A percentile compares a stretch with the other conserved stretches of the same genome.
Evolutionary conservation across 805 yeast genomes (phyloP).

Genomic region (Cyberlindnera maritima): DNA sequence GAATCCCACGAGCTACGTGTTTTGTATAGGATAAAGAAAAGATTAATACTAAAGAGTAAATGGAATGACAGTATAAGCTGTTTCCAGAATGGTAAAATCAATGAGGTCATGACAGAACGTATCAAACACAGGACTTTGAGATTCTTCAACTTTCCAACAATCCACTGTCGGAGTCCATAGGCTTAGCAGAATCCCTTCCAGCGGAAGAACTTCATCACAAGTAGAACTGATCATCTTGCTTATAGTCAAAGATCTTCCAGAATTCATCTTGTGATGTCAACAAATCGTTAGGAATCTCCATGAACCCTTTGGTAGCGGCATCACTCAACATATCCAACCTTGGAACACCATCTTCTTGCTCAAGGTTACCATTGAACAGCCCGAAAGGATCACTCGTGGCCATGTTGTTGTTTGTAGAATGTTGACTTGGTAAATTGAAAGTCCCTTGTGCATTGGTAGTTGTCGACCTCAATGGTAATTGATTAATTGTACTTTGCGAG

Average conservation of each 20-base stretch:
- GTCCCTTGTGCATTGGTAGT: not conserved
- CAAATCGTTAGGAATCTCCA: constrained; percentile 18
- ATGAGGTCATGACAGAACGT: no score
- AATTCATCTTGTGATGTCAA: constrained; percentile 21
- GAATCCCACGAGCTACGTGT: no score
- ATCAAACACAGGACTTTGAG: no score
- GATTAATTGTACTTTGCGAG: not conserved
- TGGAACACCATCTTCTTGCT: constrained; percentile 3
- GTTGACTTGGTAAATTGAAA: not conserved
- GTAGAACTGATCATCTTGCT: constrained; percentile 27
- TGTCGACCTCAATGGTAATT: not conserved
- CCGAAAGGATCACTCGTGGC: not conserved
- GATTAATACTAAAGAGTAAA: no score
- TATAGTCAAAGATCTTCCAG: constrained; percentile 27
- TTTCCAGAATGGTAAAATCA: no score
- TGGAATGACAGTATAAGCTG: no score
- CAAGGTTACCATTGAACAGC: not conserved
- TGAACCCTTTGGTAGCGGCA: constrained; percentile 25
- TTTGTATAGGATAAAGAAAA: no score
- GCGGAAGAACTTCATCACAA: no score
- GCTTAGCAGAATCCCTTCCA: no score
- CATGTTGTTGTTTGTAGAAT: not conserved
- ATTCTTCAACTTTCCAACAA: no score
- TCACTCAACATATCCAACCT: constrained; percentile 24
- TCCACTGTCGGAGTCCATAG: no score